Conservation (phyloP, 495 filamentous ascomycete genomes). For the Aspergillus ellipticus region DNA sequence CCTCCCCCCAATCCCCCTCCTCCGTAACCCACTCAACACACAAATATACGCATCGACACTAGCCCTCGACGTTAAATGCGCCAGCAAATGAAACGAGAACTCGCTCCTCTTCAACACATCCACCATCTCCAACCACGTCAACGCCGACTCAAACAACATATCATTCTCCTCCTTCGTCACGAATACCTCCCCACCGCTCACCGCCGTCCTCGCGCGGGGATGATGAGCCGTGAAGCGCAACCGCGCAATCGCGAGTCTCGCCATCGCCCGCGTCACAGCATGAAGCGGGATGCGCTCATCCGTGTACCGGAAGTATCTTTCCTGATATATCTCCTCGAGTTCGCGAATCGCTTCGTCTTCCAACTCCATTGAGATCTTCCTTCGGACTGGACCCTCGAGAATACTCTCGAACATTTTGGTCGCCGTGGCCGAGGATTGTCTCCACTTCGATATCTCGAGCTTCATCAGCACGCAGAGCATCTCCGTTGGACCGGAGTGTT, state of each 20-base stretch:
- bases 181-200: not conserved
- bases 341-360: not conserved
- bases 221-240: not conserved
- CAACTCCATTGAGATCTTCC: not conserved
- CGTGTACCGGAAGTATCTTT: not conserved
- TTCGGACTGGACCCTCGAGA: not conserved
- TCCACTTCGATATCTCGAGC: slow-evolving; percentile 29
- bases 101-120: not conserved
- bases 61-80: slow-evolving; percentile 7
- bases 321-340: not conserved
- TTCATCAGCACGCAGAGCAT: slow-evolving; percentile 28
- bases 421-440: slow-evolving; percentile 7
- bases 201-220: not conserved
- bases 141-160: not conserved
- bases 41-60: slow-evolving; percentile 50
- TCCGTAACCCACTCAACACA: slow-evolving; percentile 47
- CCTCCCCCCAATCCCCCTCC: slow-evolving; percentile 31
- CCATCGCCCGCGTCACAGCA: not conserved
- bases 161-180: not conserved
- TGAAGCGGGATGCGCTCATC: not conserved
- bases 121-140: not conserved
- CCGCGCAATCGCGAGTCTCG: not conserved
- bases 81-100: not conserved
- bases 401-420: slow-evolving; percentile 43
- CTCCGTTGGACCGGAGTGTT: slow-evolving; percentile 15